These are phyloP conservation scores for Aphanomyces euteiches DNA, from an alignment of 352 stramenopile species.

Conservation along the genomic window DNA sequence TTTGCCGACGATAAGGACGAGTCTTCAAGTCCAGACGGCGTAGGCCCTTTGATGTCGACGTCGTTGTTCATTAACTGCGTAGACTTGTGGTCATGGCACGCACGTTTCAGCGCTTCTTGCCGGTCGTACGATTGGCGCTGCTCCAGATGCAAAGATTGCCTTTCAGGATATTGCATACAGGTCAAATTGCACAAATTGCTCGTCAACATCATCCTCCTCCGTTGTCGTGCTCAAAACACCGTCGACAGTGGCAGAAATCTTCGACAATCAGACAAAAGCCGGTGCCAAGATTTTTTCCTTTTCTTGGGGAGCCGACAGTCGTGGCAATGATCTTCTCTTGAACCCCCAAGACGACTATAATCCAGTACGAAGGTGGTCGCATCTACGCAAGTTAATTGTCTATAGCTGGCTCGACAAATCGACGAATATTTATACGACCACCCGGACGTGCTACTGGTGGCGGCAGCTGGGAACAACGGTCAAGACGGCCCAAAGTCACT, in stretches of 20 bases:
- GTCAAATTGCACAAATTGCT: constrained; percentile 31
- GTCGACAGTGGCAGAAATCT: constrained; percentile 44
- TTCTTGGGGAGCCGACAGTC: constrained; percentile 59
- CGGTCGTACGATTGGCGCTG: constrained; percentile 69
- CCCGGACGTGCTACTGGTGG: constrained; percentile 70
- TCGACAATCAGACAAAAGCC: constrained; percentile 51
- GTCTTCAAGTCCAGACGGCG: constrained; percentile 41
- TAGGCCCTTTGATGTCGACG: not conserved
- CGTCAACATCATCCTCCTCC: constrained; percentile 23
- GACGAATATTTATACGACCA: constrained; percentile 77
- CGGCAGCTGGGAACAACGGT: constrained; percentile 79
- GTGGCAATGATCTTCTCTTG: constrained; percentile 26
- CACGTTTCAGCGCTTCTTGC: constrained; percentile 81
- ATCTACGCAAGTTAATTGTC: constrained; percentile 26
- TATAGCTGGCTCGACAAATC: constrained; percentile 8
- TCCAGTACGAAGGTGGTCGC: constrained; percentile 51
- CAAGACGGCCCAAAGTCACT: constrained; percentile 57
- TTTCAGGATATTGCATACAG: constrained; percentile 85
- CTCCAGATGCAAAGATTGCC: constrained; percentile 70
- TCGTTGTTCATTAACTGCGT: not conserved
- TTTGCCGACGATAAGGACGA: constrained; percentile 72
- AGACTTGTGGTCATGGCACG: constrained; percentile 78
- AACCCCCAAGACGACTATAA: constrained; percentile 16
- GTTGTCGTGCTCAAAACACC: constrained; percentile 48
- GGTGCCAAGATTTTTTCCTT: constrained; percentile 66